Conservation (phyloP, 306 rosid genomes). For the Sindora glabra region DNA sequence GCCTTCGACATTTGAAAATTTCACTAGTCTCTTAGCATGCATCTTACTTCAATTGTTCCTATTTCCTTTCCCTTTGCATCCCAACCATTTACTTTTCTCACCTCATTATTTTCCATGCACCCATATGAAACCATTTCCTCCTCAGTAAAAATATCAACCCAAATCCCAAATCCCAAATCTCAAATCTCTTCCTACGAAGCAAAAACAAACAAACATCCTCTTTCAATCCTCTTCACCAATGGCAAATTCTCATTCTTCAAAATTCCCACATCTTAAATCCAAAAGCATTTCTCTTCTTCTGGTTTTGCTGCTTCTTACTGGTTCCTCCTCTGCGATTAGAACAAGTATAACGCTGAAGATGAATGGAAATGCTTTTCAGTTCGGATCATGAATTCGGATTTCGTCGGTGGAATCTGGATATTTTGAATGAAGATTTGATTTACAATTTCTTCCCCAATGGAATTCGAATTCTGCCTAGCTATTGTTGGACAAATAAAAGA, state of each 20-base stretch:
- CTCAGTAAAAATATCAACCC: background rate
- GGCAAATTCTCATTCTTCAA: slow-evolving; percentile 34
- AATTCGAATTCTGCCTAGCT: slow-evolving; percentile 46
- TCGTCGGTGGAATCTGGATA: background rate
- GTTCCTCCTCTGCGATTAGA: slow-evolving; percentile 46
- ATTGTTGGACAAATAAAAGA: no score
- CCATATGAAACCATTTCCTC: slow-evolving; percentile 12
- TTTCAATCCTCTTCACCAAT: no score
- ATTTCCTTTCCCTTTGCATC: slow-evolving; percentile 23
- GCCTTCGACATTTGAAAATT: slow-evolving; percentile 43
- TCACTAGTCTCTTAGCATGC: slow-evolving; percentile 34
- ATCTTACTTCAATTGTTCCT: slow-evolving; percentile 22
- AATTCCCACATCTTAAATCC: slow-evolving; percentile 9
- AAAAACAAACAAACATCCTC: background rate
- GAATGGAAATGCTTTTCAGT: background rate
- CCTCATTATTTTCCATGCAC: slow-evolving; percentile 36
- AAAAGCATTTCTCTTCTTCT: slow-evolving; percentile 18
- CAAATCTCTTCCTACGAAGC: background rate
- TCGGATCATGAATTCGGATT: slow-evolving; percentile 3
- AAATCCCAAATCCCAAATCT: no score
- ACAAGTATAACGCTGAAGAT: slow-evolving; percentile 20
- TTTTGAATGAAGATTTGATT: slow-evolving; percentile 20
- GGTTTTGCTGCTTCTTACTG: slow-evolving; percentile 25
- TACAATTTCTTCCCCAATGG: slow-evolving; percentile 76
- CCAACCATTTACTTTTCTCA: slow-evolving; percentile 16